These are phyloP conservation scores for Mortierella antarctica DNA, from an alignment of 192 early-diverging fungal species.

Conservation along the genomic window DNA sequence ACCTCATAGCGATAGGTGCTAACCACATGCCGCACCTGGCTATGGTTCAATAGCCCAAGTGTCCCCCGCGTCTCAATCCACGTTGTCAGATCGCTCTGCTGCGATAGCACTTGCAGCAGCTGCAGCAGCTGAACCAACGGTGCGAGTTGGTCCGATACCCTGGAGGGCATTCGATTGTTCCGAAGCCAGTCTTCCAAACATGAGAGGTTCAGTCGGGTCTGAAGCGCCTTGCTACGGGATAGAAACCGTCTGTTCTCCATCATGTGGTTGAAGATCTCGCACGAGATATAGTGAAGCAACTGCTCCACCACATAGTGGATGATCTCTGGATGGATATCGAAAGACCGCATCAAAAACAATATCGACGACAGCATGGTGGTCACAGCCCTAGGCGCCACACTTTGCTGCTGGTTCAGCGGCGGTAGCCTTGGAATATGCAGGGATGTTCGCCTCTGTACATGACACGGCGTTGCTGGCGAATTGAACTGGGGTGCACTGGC, in stretches of 20 bases:
- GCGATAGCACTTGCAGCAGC: constrained; percentile 85
- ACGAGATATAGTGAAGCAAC: constrained; percentile 79
- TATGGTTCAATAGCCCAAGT: constrained; percentile 70
- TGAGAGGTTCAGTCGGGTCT: constrained; percentile 85
- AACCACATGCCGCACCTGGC: constrained; percentile 80
- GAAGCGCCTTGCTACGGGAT: constrained; percentile 83
- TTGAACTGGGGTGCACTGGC: constrained; percentile 17
- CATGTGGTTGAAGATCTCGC: constrained; percentile 88
- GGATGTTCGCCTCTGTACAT: constrained; percentile 6
- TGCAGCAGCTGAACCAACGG: constrained; percentile 86
- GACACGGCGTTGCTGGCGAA: neutral
- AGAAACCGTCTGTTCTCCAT: constrained; percentile 76
- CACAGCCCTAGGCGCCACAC: constrained; percentile 72
- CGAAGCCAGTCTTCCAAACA: constrained; percentile 88
- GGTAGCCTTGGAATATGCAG: constrained; percentile 17
- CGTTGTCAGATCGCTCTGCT: constrained; percentile 70
- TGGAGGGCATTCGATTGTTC: constrained; percentile 58
- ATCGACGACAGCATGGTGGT: constrained; percentile 75
- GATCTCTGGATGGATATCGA: constrained; percentile 81
- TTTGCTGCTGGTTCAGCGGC: constrained; percentile 27
- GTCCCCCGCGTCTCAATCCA: constrained; percentile 79
- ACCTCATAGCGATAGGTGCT: constrained; percentile 90
- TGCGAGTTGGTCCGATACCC: constrained; percentile 56
- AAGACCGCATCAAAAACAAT: constrained; percentile 71
- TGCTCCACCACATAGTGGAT: constrained; percentile 77